These are phyloP conservation scores for Suillus lakei DNA, from an alignment of 768 basidiomycete species.

Conservation along the genomic window DNA sequence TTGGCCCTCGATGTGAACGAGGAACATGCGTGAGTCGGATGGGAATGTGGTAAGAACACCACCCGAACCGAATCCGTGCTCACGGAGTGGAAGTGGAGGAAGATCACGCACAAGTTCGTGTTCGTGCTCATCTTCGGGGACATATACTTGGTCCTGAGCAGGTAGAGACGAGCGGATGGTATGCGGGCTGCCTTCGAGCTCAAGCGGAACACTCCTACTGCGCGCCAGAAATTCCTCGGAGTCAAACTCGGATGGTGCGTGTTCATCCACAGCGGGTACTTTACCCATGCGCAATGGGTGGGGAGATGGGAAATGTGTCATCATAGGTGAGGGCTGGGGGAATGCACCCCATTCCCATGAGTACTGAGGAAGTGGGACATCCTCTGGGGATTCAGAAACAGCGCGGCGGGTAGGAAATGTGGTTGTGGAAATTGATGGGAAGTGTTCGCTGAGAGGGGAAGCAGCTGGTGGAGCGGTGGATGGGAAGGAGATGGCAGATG, in stretches of 20 bases:
- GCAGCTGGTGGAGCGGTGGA: slow-evolving; percentile 16
- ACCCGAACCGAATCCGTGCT: slow-evolving; percentile 46
- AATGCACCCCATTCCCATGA: slow-evolving; percentile 96
- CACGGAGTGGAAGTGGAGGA: slow-evolving; percentile 4
- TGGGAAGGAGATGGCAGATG: background rate
- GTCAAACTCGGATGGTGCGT: slow-evolving; percentile 13
- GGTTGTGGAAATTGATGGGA: slow-evolving; percentile 29
- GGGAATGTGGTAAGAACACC: slow-evolving; percentile 63
- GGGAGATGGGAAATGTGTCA: slow-evolving; percentile 46
- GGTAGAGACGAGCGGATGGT: slow-evolving; percentile 27
- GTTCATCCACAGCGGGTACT: slow-evolving; percentile 12
- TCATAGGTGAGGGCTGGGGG: slow-evolving; percentile 77
- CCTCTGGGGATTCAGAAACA: slow-evolving; percentile 67
- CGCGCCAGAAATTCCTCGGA: slow-evolving; percentile 41
- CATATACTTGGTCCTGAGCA: slow-evolving; percentile 18
- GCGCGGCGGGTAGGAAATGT: slow-evolving; percentile 51
- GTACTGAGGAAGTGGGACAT: slow-evolving; percentile 58
- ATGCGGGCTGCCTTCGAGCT: slow-evolving; percentile 49
- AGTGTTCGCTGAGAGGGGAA: slow-evolving; percentile 18
- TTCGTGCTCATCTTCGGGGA: slow-evolving; percentile 32
- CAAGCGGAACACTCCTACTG: slow-evolving; percentile 63
- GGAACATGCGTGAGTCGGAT: slow-evolving; percentile 65
- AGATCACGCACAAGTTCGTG: slow-evolving; percentile 24
- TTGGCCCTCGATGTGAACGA: slow-evolving; percentile 64
- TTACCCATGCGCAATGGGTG: slow-evolving; percentile 18